Evolutionary conservation across 768 basidiomycete species (phyloP), one percentile per base, ranked within the genome.

Genomic region (Nidula microcarpa): DNA sequence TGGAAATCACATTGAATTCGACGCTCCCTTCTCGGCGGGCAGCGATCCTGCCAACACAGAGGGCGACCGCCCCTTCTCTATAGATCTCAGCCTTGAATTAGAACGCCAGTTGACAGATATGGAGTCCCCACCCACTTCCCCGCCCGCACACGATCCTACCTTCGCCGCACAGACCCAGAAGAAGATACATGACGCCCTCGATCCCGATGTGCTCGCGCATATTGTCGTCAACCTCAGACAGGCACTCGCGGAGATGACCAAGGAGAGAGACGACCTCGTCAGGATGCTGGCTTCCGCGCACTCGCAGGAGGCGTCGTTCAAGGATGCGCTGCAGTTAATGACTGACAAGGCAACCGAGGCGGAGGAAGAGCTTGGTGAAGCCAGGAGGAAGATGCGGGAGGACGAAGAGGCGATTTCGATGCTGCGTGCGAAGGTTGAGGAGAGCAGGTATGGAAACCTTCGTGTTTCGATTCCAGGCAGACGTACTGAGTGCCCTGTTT

Each of bases 351-450:
- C 82, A 30, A 77, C 81, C 18, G 61, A 62, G 5, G 67, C 81
- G 53, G 84, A 88, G 57, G 81, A 80, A 52, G 76, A 84, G 43
- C 72, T 89, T 5, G 75, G 74, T 49, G 71, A 69, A 32, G 72
- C 80, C 33, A 73, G 69, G 60, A 73, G 64, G 59, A 83, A 81
- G 62, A 74, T 73, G 46, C 80, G 76, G 54, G 90, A 92, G 46
- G 86, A 91, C 52, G 89, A 89, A 61, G 85, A 91, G 55, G 85
- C 88, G 36, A 89, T 94, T 47, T 68, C 74, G 2, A 70, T 93
- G 67, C 72, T 94, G 48, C 80, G 91, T 35, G 76, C 81, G n/a
- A 93, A 92, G 65, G 89, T 93, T 3, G 91, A 93, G 61, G 91
- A 93, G 68, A 91, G 89, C 76, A 80, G 91, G 90, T 89, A 60